Evolutionary conservation across 2,329 filamentous ascomycete species (phyloP).

Genomic region (Apiospora rasikravindrae): DNA sequence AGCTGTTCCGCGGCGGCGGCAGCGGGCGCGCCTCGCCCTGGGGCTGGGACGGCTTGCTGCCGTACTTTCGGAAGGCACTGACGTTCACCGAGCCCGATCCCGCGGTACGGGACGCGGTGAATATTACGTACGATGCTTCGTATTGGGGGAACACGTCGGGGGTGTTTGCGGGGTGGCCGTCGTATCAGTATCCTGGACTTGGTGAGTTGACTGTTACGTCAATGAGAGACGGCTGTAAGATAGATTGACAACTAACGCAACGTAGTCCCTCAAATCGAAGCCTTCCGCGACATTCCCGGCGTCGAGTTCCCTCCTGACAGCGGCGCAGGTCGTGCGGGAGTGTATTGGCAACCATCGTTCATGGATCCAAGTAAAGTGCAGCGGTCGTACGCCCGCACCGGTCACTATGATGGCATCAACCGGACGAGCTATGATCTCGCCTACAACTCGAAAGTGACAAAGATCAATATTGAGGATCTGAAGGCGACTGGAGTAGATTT

Average conservation of each 20-base stretch:
- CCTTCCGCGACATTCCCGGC: slow-evolving; percentile 16
- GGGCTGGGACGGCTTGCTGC: slow-evolving; percentile 45
- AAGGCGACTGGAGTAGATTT: slow-evolving; percentile 4
- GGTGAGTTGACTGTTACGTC: background rate
- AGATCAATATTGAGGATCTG: background rate
- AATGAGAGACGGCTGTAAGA: background rate
- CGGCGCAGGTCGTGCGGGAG: slow-evolving; percentile 20
- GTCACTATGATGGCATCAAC: slow-evolving; percentile 19
- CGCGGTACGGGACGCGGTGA: slow-evolving; percentile 31
- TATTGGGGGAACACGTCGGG: slow-evolving; percentile 20
- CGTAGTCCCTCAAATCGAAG: slow-evolving; percentile 16
- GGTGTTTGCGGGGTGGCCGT: slow-evolving; percentile 20
- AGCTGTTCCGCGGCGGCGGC: slow-evolving; percentile 26
- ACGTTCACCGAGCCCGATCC: slow-evolving; percentile 36
- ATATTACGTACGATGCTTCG: slow-evolving; percentile 31
- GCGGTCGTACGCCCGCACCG: slow-evolving; percentile 20
- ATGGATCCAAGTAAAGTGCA: slow-evolving; percentile 14
- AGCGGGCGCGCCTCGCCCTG: slow-evolving; percentile 36
- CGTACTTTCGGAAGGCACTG: slow-evolving; percentile 43
- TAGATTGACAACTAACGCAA: background rate
- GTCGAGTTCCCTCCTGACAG: slow-evolving; percentile 20
- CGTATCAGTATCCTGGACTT: slow-evolving; percentile 20
- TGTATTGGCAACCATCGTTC: slow-evolving; percentile 23
- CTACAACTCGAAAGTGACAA: slow-evolving; percentile 8
- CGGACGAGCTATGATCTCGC: slow-evolving; percentile 14